Conservation (phyloP, 176 grass and related monocot genomes). For the Aegilops longissima region DNA sequence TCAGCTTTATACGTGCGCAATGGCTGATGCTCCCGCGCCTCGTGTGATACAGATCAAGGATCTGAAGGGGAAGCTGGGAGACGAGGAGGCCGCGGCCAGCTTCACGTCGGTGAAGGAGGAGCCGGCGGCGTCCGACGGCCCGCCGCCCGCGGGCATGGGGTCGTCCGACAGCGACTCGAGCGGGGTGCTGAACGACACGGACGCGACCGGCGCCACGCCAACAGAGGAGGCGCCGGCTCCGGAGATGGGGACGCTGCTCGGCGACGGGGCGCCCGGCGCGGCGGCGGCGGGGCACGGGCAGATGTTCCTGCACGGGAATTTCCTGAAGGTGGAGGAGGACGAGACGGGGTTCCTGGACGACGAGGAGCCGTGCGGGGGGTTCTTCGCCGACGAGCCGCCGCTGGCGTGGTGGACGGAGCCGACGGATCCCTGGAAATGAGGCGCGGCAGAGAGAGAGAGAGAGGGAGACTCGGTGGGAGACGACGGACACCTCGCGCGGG, state of each 20-base stretch:
- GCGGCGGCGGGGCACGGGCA: constrained; percentile 1
- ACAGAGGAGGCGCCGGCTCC: neutral
- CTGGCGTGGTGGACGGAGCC: constrained; percentile 69
- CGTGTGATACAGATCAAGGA: constrained; percentile 53
- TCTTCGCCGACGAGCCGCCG: constrained; percentile 73
- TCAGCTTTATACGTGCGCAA: neutral
- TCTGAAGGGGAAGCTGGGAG: constrained; percentile 62
- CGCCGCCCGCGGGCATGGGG: constrained; percentile 31
- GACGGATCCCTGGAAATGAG: constrained; percentile 51
- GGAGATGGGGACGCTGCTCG: constrained; percentile 10
- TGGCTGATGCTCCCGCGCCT: neutral
- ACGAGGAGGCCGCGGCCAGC: constrained; percentile 47
- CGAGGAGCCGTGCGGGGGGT: constrained; percentile 56
- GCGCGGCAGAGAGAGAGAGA: neutral
- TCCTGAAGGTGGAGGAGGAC: constrained; percentile 66
- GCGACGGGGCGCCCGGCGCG: neutral
- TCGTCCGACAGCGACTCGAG: constrained; percentile 82
- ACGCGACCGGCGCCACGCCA: constrained; percentile 19
- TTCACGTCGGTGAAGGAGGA: constrained; percentile 82
- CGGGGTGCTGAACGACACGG: constrained; percentile 54
- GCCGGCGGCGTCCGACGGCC: constrained; percentile 38
- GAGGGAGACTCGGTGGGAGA: neutral
- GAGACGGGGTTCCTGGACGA: constrained; percentile 61
- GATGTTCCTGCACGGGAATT: constrained; percentile 39
- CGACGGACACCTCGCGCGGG: neutral